Evolutionary conservation across 108 stramenopile genomes (phyloP).

Genomic region (Ochromonas danica): DNA sequence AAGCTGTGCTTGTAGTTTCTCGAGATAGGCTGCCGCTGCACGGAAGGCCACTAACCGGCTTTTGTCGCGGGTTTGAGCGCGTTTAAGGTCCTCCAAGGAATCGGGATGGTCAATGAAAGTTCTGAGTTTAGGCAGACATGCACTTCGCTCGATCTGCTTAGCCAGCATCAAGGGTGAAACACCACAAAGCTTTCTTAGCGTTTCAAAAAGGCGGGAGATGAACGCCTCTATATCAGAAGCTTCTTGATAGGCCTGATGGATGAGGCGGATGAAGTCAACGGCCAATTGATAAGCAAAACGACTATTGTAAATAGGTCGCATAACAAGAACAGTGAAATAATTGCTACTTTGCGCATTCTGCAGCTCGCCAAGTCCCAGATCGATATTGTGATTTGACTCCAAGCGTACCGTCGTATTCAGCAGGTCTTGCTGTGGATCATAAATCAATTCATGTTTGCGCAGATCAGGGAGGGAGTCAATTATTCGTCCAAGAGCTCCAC

Average conservation of each 20-base stretch:
- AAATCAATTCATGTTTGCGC: not conserved
- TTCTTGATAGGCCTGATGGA: slow-evolving; percentile 19
- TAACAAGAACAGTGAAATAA: slow-evolving; percentile 20
- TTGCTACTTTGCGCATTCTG: slow-evolving; percentile 6
- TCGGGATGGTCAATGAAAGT: slow-evolving; percentile 19
- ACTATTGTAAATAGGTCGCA: slow-evolving; percentile 17
- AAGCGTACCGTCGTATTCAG: not conserved
- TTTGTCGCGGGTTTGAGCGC: not conserved
- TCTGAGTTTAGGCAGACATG: slow-evolving; percentile 5
- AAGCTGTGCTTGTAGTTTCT: not conserved
- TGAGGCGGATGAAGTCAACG: not conserved
- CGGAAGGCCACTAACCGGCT: not conserved
- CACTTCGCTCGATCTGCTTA: slow-evolving; percentile 19
- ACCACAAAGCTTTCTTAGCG: not conserved
- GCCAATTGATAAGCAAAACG: slow-evolving; percentile 5
- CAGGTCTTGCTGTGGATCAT: not conserved
- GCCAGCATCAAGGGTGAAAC: not conserved
- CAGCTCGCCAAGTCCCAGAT: slow-evolving; percentile 2
- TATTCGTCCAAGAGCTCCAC: slow-evolving; percentile 21
- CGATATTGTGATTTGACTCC: not conserved
- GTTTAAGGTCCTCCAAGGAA: not conserved
- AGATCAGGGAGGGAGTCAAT: slow-evolving; percentile 3
- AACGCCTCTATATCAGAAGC: not conserved
- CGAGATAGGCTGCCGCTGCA: not conserved
- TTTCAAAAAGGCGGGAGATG: not conserved